phyloP scores from a whole-genome alignment of 2,329 filamentous ascomycete genomes.

The Aspergillus piperis region DNA sequence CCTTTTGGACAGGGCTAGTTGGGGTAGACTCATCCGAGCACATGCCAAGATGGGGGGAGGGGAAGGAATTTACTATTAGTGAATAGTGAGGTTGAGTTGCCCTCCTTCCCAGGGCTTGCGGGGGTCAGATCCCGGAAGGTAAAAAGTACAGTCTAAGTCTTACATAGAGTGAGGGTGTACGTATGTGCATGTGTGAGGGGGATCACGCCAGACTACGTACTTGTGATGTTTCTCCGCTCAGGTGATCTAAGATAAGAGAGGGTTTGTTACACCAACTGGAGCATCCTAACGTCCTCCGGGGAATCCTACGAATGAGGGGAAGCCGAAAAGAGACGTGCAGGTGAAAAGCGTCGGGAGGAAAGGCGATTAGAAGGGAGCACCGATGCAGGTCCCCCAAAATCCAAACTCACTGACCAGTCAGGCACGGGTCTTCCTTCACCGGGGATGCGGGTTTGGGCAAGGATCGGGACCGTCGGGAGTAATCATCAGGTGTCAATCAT shows the following conservation, averaged over 20 bases:
- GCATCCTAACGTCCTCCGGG: constrained; percentile 5
- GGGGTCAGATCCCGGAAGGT: constrained; percentile 5
- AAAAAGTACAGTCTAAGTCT: neutral
- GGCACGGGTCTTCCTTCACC: constrained; percentile 25
- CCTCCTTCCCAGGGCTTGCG: constrained; percentile 1
- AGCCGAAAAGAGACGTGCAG: neutral
- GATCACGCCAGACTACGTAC: neutral
- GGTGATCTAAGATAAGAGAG: neutral
- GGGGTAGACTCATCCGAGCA: neutral
- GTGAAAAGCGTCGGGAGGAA: neutral
- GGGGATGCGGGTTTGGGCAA: constrained; percentile 24
- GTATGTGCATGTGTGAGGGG: neutral
- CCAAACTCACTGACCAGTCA: constrained; percentile 5
- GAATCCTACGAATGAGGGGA: neutral
- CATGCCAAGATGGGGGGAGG: neutral
- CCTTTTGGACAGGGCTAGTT: no score
- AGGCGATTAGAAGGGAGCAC: neutral
- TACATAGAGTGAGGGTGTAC: no score
- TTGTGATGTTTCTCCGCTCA: neutral
- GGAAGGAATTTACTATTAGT: no score
- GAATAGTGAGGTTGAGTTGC: neutral
- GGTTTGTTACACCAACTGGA: neutral
- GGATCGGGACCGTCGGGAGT: constrained; percentile 19
- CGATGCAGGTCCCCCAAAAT: neutral
- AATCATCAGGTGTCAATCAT: neutral